Percentiles rank a stretch among this genome's conserved stretches.
These are phyloP conservation scores for Amesomyces nigricolor DNA, from an alignment of 2,329 filamentous ascomycete genomes.

Conservation along the genomic window DNA sequence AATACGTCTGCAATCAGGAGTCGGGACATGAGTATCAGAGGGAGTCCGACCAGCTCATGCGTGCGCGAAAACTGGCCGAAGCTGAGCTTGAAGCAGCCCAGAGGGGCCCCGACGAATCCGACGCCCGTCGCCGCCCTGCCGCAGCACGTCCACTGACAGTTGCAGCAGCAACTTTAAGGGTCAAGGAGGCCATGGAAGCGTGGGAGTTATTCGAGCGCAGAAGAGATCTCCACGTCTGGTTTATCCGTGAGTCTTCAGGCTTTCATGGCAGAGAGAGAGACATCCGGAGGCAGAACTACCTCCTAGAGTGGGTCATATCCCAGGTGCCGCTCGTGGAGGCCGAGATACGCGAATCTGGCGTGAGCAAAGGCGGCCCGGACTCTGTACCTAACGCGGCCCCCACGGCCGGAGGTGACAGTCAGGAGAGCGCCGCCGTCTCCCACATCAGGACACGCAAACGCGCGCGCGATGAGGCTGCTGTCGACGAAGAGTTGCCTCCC, in stretches of 20 bases:
- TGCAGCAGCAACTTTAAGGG: slow-evolving; percentile 16
- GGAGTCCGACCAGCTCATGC: slow-evolving; percentile 20
- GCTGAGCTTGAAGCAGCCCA: slow-evolving; percentile 12
- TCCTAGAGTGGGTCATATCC: slow-evolving; percentile 7
- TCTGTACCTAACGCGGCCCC: neutral
- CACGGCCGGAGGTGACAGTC: too few species aligned
- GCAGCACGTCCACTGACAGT: neutral
- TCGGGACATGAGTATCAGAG: slow-evolving; percentile 12
- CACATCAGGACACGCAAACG: too few species aligned
- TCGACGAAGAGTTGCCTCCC: too few species aligned
- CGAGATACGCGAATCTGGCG: slow-evolving; percentile 2
- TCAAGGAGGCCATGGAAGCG: slow-evolving; percentile 20
- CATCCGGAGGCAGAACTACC: neutral
- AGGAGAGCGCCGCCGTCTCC: too few species aligned
- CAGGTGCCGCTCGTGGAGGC: slow-evolving; percentile 9
- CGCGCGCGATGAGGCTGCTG: too few species aligned
- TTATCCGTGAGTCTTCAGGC: slow-evolving; percentile 3
- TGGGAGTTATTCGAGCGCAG: slow-evolving; percentile 21
- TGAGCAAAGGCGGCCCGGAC: neutral
- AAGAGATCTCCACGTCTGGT: slow-evolving; percentile 20
- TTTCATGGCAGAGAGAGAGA: neutral
- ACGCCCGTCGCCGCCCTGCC: too few species aligned
- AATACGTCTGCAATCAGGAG: slow-evolving; percentile 20
- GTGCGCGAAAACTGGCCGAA: slow-evolving; percentile 21
- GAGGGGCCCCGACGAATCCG: neutral